phyloP scores from a whole-genome alignment of 805 yeast genomes.

The Myxozyma monticola region DNA sequence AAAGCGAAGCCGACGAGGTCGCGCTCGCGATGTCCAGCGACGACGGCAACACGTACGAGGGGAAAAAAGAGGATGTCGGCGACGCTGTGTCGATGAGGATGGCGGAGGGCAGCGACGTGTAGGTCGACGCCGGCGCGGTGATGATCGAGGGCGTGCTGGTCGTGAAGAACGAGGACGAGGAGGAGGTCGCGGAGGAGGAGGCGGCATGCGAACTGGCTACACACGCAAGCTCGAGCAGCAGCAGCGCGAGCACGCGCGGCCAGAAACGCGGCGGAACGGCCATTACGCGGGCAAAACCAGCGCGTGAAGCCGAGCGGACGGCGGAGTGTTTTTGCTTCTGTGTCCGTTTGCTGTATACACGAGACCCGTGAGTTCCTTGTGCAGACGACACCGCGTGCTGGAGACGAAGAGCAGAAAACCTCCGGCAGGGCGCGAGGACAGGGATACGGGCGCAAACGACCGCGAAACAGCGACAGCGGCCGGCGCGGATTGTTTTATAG shows the following conservation, averaged over 20 bases:
- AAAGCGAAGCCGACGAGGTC: neutral
- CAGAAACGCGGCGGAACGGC: neutral
- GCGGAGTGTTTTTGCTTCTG: no score
- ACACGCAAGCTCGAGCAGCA: slow-evolving; percentile 1
- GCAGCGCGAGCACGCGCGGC: neutral
- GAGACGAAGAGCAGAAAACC: no score
- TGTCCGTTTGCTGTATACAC: no score
- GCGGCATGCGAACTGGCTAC: neutral
- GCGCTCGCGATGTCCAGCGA: no score
- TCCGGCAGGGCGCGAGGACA: no score
- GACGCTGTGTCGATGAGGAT: slow-evolving; percentile 5
- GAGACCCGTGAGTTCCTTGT: no score
- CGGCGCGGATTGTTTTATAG: no score
- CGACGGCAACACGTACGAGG: no score
- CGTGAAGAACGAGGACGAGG: neutral
- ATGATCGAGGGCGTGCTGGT: neutral
- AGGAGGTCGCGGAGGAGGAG: neutral
- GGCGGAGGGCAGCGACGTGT: slow-evolving; percentile 10
- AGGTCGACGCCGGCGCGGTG: slow-evolving; percentile 1
- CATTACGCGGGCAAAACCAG: neutral
- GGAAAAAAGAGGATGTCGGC: no score
- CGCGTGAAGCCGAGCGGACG: neutral
- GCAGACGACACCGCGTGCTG: no score
- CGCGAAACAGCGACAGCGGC: no score
- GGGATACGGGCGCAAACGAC: no score